phyloP scores from a whole-genome alignment of 352 stramenopile genomes.

The Phytophthora meadii region DNA sequence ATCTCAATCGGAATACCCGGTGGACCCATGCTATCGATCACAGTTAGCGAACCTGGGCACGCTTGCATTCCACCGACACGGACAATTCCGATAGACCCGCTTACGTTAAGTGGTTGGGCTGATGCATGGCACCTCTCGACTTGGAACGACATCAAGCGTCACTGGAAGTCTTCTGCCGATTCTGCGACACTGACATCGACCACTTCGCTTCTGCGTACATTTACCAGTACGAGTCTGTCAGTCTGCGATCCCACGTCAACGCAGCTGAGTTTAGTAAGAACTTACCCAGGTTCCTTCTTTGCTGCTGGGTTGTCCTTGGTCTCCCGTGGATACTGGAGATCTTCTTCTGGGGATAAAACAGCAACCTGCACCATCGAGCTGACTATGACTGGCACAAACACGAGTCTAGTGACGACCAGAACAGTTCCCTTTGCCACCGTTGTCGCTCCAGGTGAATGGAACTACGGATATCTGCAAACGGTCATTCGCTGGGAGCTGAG shows the following conservation, averaged over 20 bases:
- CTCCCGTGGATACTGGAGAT: constrained; percentile 49
- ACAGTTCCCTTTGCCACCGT: constrained; percentile 18
- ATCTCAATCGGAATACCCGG: constrained; percentile 41
- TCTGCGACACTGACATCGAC: constrained; percentile 27
- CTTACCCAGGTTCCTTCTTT: constrained; percentile 47
- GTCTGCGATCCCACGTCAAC: constrained; percentile 28
- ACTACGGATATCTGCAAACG: constrained; percentile 41
- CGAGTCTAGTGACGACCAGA: constrained; percentile 18
- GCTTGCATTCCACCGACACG: constrained; percentile 40
- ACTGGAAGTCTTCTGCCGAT: constrained; percentile 32
- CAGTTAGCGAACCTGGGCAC: constrained; percentile 36
- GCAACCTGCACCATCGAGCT: constrained; percentile 38
- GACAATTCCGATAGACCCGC: constrained; percentile 25
- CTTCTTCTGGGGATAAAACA: neutral
- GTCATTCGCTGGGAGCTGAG: constrained; percentile 51
- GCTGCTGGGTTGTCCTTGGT: constrained; percentile 48
- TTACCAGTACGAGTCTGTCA: constrained; percentile 45
- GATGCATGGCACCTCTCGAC: constrained; percentile 52
- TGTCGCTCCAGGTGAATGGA: constrained; percentile 33
- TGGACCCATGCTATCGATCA: constrained; percentile 29
- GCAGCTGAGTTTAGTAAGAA: constrained; percentile 28
- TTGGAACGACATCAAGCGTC: constrained; percentile 30
- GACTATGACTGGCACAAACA: constrained; percentile 34
- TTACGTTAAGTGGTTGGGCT: constrained; percentile 59
- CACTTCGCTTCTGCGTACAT: constrained; percentile 45